phyloP scores from a whole-genome alignment of 352 stramenopile genomes.

The Pythium rishiriense region DNA sequence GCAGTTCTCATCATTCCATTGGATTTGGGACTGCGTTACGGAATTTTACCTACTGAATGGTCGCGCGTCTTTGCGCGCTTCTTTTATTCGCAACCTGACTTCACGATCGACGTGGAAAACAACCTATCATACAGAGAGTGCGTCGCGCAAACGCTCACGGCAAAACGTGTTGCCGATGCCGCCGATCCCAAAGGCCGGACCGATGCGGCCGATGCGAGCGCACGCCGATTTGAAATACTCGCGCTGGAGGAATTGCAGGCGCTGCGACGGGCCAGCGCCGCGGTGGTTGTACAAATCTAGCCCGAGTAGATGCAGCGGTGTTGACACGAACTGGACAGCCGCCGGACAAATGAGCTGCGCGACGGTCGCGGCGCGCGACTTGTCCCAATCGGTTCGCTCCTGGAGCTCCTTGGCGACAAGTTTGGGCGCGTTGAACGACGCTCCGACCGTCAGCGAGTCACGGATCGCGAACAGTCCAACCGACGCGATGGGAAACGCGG shows the following conservation, averaged over 20 bases:
- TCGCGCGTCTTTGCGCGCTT: neutral
- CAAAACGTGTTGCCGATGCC: conserved; percentile 86
- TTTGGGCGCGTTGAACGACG: conserved; percentile 88
- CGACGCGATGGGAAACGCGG: conserved; percentile 73
- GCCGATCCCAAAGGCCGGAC: conserved; percentile 88
- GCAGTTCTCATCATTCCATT: conserved; percentile 21
- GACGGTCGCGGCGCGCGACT: conserved; percentile 48
- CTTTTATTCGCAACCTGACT: neutral
- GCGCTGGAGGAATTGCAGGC: conserved; percentile 61
- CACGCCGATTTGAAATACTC: conserved; percentile 87
- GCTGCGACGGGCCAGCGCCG: conserved; percentile 29
- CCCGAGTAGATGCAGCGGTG: conserved; percentile 85
- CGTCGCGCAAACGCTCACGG: conserved; percentile 44
- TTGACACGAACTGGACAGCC: conserved; percentile 87
- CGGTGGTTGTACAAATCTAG: conserved; percentile 90
- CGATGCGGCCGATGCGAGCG: conserved; percentile 85
- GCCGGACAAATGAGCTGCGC: conserved; percentile 84
- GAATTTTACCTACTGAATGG: neutral
- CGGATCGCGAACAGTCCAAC: conserved; percentile 87
- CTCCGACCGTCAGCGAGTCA: conserved; percentile 83
- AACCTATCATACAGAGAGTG: conserved; percentile 29
- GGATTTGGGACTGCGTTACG: neutral
- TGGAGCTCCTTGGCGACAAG: conserved; percentile 67
- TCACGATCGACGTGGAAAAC: neutral
- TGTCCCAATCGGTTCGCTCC: conserved; percentile 46